Conservation (phyloP, 768 basidiomycete species). For the Gymnopilus junonius region DNA sequence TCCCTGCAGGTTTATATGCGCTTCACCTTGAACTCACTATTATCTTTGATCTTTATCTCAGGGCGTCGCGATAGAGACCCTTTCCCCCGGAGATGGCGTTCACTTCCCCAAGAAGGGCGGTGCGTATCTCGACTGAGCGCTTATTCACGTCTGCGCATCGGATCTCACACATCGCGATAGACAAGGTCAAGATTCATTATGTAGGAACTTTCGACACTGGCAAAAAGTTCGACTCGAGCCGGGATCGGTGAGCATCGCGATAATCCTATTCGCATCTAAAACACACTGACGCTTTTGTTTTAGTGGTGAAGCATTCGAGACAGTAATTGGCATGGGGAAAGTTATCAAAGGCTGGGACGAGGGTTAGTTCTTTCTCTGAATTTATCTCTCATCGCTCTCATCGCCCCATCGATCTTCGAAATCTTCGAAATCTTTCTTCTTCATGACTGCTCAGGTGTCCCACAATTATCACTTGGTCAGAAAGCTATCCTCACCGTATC, state of each 20-base stretch:
- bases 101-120: slow-evolving; percentile 74
- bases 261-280: not conserved
- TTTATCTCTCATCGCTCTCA: not conserved
- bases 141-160: slow-evolving; percentile 8
- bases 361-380: slow-evolving; percentile 48
- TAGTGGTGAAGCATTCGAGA: slow-evolving; percentile 66
- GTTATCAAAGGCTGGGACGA: slow-evolving; percentile 94
- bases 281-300: not conserved
- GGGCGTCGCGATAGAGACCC: slow-evolving; percentile 72
- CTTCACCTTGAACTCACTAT: not conserved
- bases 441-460: slow-evolving; percentile 56
- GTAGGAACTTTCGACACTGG: slow-evolving; percentile 72
- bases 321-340: slow-evolving; percentile 76
- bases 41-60: slow-evolving; percentile 27
- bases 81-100: slow-evolving; percentile 64
- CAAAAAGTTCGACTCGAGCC: slow-evolving; percentile 73
- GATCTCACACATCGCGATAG: slow-evolving; percentile 41
- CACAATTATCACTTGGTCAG: slow-evolving; percentile 74
- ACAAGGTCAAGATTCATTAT: slow-evolving; percentile 79
- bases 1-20: not conserved
- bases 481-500: slow-evolving; percentile 70
- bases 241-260: slow-evolving; percentile 61
- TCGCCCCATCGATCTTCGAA: slow-evolving; percentile 24
- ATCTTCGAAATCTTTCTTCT: not conserved
- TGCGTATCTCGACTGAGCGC: slow-evolving; percentile 39